phyloP scores from a whole-genome alignment of 176 grass and related monocot species.

The Juncus effusus region DNA sequence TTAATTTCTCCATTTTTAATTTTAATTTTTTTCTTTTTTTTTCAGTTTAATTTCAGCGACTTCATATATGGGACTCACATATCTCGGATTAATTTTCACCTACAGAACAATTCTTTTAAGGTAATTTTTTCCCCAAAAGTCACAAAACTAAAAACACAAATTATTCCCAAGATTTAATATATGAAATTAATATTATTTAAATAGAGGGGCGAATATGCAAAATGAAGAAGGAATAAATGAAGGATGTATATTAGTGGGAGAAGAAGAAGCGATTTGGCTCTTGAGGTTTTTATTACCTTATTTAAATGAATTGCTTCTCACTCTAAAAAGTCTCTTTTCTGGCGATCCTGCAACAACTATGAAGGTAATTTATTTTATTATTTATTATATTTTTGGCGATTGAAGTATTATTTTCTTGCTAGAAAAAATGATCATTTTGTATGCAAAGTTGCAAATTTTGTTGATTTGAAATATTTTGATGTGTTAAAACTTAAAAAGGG shows the following conservation, averaged over 20 bases:
- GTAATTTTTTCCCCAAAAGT: conserved; percentile 28
- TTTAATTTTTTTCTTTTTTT: background rate
- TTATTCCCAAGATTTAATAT: background rate
- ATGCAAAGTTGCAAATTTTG: conserved; percentile 1
- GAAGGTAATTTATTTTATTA: conserved; percentile 48
- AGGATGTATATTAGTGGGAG: conserved; percentile 58
- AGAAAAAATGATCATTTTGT: conserved; percentile 10
- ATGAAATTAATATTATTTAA: background rate
- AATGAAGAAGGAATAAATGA: conserved; percentile 33
- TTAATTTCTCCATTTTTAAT: conserved; percentile 5
- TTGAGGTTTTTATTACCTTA: conserved; percentile 73
- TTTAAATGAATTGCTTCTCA: conserved; percentile 80
- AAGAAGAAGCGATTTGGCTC: conserved; percentile 95
- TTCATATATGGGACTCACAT: conserved; percentile 80
- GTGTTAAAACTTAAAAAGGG: background rate
- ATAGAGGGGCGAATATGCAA: conserved; percentile 53
- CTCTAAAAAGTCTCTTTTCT: conserved; percentile 65
- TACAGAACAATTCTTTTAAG: conserved; percentile 77
- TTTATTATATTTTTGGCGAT: too few relatives aligned
- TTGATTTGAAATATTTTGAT: conserved; percentile 1
- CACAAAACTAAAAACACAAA: background rate
- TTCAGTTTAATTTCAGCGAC: conserved; percentile 66
- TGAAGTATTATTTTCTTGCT: too few relatives aligned
- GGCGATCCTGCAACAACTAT: conserved; percentile 86
- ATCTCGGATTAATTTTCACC: conserved; percentile 73